Conservation (phyloP, 768 basidiomycete species). For the Leccinellum albellum region DNA sequence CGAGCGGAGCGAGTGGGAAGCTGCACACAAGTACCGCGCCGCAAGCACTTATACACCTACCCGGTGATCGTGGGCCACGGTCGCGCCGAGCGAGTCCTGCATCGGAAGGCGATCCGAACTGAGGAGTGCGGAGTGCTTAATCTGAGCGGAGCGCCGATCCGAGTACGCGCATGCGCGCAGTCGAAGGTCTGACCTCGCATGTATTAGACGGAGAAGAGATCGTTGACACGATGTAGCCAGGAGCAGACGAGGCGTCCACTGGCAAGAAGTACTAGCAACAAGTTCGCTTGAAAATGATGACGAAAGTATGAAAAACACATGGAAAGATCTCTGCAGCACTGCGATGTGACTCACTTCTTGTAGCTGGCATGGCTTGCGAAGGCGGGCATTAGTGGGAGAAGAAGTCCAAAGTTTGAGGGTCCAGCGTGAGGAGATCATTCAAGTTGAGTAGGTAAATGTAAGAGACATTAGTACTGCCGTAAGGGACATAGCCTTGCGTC, state of each 20-base stretch:
- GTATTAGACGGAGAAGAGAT: not conserved
- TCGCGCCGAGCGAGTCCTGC: not conserved
- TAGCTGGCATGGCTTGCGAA: constrained; percentile 10
- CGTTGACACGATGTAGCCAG: not conserved
- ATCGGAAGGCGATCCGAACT: not conserved
- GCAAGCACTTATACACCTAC: not conserved
- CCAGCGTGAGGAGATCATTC: not conserved
- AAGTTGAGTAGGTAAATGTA: no score
- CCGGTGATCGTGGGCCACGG: not conserved
- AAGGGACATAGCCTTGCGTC: not conserved
- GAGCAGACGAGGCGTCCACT: constrained; percentile 1
- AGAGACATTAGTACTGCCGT: no score
- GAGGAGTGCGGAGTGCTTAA: not conserved
- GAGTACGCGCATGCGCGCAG: not conserved
- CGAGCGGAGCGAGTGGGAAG: not conserved
- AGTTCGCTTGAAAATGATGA: not conserved
- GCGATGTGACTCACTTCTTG: not conserved
- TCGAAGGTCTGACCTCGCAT: not conserved
- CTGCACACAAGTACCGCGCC: not conserved
- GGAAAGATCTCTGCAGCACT: no score
- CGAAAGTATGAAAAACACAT: constrained; percentile 8
- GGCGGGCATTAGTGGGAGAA: not conserved
- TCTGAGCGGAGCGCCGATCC: not conserved
- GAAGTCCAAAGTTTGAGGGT: not conserved
- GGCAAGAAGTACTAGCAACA: constrained; percentile 9